Conservation (phyloP, 495 filamentous ascomycete species). For the Astrothelium subdiscretum region DNA sequence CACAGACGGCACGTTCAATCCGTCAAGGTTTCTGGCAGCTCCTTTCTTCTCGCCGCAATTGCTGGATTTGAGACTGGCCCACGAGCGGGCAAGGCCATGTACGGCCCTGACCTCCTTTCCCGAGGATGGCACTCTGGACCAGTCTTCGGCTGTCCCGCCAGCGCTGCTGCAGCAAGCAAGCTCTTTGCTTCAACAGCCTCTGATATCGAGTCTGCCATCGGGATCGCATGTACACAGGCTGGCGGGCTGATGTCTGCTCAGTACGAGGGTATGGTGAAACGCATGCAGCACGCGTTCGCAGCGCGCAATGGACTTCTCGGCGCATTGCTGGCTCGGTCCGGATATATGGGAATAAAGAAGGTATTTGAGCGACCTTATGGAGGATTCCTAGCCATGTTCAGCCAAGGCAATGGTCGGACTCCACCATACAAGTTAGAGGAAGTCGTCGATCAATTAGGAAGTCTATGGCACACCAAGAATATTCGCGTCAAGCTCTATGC, state of each 20-base stretch:
- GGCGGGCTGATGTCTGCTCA: no score
- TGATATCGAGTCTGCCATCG: conserved; percentile 22
- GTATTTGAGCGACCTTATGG: no score
- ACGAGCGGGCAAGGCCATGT: conserved; percentile 30
- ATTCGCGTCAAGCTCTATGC: background rate
- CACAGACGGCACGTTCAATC: background rate
- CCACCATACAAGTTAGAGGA: no score
- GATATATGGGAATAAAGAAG: no score
- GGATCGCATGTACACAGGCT: conserved; percentile 11
- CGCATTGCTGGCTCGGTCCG: no score
- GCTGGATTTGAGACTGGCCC: conserved; percentile 33
- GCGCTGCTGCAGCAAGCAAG: conserved; percentile 32
- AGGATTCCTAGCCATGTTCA: no score
- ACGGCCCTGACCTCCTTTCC: conserved; percentile 31
- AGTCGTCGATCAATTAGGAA: no score
- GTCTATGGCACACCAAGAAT: no score
- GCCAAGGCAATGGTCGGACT: no score
- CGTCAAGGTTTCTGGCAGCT: conserved; percentile 10
- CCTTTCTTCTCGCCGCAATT: conserved; percentile 29
- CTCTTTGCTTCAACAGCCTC: conserved; percentile 23
- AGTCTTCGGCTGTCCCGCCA: conserved; percentile 33
- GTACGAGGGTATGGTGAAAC: no score
- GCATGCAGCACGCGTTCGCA: no score
- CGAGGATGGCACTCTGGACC: conserved; percentile 37
- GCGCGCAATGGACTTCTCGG: no score